Percentiles rank a stretch among this genome's conserved stretches.
phyloP scores from a whole-genome alignment of 345 rosid species.

The Diplotaxis tenuifolia region DNA sequence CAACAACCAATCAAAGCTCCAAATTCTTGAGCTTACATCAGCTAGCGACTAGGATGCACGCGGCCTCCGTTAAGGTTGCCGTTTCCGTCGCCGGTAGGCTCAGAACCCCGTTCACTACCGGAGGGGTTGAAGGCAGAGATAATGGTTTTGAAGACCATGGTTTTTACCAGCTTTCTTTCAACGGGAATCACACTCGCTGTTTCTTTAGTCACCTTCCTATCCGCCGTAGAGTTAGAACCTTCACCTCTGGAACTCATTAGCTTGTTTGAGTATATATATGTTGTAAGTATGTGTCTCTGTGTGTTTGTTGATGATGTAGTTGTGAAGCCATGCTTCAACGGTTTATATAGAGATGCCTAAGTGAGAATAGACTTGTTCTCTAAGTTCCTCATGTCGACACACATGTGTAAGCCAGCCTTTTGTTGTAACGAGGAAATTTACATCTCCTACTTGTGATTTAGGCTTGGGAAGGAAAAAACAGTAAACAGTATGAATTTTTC shows the following conservation, averaged over 20 bases:
- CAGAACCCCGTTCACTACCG: not conserved
- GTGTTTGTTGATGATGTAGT: not conserved
- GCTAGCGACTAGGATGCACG: too few species aligned
- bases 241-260: slow-evolving; percentile 27
- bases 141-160: slow-evolving; percentile 23
- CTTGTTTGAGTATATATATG: too few species aligned
- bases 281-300: not conserved
- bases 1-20: too few species aligned
- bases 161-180: slow-evolving; percentile 25
- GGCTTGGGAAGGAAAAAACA: not conserved
- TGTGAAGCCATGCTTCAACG: not conserved
- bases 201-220: slow-evolving; percentile 13
- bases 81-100: slow-evolving; percentile 3
- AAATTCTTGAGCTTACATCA: too few species aligned
- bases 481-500: too few species aligned
- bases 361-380: not conserved
- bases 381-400: not conserved
- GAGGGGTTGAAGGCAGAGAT: slow-evolving; percentile 12
- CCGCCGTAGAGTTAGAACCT: not conserved
- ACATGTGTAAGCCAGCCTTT: too few species aligned
- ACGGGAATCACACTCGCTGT: slow-evolving; percentile 33
- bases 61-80: not conserved
- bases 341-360: not conserved
- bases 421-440: too few species aligned
- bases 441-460: not conserved